Conservation (phyloP, 176 grass and related monocot genomes). For the Oropetium thomaeum region DNA sequence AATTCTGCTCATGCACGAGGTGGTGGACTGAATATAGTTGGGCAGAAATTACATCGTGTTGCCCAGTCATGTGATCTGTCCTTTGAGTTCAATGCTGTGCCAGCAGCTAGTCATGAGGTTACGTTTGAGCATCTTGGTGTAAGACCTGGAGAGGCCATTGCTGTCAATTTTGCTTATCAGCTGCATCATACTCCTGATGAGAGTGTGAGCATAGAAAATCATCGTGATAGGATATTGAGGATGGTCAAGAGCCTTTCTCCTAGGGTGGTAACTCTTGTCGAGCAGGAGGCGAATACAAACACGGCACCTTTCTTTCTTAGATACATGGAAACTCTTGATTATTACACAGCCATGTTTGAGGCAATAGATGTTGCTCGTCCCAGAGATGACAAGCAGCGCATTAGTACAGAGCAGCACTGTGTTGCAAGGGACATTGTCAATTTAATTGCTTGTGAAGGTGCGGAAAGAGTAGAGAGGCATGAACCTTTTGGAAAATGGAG, state of each 20-base stretch:
- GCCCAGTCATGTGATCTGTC: conserved; percentile 45
- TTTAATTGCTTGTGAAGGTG: conserved; percentile 80
- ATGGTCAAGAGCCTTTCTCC: conserved; percentile 75
- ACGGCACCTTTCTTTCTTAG: conserved; percentile 73
- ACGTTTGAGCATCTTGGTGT: conserved; percentile 54
- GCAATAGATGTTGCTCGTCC: conserved; percentile 55
- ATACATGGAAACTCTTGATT: conserved; percentile 78
- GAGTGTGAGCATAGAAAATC: conserved; percentile 66
- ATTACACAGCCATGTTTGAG: conserved; percentile 76
- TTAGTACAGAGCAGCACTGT: conserved; percentile 79
- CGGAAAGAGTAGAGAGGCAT: conserved; percentile 62
- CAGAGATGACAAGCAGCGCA: conserved; percentile 57
- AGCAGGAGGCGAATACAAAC: conserved; percentile 86
- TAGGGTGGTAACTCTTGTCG: conserved; percentile 63
- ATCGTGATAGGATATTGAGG: conserved; percentile 66
- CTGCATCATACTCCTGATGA: conserved; percentile 82
- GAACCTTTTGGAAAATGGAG: conserved; percentile 64
- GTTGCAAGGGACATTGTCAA: conserved; percentile 86
- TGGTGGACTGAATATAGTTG: conserved; percentile 70
- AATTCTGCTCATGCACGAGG: conserved; percentile 54
- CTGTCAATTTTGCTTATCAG: conserved; percentile 84
- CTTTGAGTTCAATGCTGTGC: conserved; percentile 70
- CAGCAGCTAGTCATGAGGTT: conserved; percentile 60
- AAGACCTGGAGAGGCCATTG: conserved; percentile 52
- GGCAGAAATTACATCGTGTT: conserved; percentile 34